Conservation (phyloP, 257 asterid genomes). For the Pogostemon cablin region DNA sequence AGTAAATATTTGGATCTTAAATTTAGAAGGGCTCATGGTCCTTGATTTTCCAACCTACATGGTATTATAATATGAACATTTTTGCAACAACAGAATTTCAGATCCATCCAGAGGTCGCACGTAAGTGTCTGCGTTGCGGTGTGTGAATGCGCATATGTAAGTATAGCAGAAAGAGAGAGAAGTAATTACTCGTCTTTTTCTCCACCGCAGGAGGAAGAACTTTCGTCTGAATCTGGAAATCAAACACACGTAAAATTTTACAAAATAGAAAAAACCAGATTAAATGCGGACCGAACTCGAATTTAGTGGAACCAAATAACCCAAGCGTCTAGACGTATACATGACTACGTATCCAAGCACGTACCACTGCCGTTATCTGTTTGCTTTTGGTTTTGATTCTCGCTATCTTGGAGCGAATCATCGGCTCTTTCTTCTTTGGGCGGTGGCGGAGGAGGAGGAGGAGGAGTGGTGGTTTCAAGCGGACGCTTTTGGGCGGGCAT, state of each 20-base stretch:
- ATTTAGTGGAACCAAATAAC: slow-evolving; percentile 35
- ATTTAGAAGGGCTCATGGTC: too few relatives aligned
- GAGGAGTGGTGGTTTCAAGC: slow-evolving; percentile 50
- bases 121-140: slow-evolving; percentile 31
- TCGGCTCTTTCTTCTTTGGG: slow-evolving; percentile 49
- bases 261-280: slow-evolving; percentile 2
- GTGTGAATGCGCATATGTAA: slow-evolving; percentile 28
- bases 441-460: slow-evolving; percentile 51
- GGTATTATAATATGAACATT: too few relatives aligned
- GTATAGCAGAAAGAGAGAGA: slow-evolving; percentile 33
- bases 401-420: slow-evolving; percentile 52
- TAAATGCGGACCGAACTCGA: slow-evolving; percentile 29
- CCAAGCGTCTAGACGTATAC: slow-evolving; percentile 37
- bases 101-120: slow-evolving; percentile 5
- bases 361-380: slow-evolving; percentile 48
- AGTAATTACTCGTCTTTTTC: slow-evolving; percentile 70
- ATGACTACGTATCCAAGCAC: slow-evolving; percentile 23
- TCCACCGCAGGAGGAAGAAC: slow-evolving; percentile 54
- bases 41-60: too few relatives aligned
- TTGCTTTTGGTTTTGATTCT: slow-evolving; percentile 51
- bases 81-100: too few relatives aligned
- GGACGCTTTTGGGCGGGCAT: slow-evolving; percentile 82
- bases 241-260: slow-evolving; percentile 26
- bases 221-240: slow-evolving; percentile 71
- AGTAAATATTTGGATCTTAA: too few relatives aligned